Base-by-base conservation (phyloP, 257 asterid genomes). In the Eucommia ulmoides region DNA sequence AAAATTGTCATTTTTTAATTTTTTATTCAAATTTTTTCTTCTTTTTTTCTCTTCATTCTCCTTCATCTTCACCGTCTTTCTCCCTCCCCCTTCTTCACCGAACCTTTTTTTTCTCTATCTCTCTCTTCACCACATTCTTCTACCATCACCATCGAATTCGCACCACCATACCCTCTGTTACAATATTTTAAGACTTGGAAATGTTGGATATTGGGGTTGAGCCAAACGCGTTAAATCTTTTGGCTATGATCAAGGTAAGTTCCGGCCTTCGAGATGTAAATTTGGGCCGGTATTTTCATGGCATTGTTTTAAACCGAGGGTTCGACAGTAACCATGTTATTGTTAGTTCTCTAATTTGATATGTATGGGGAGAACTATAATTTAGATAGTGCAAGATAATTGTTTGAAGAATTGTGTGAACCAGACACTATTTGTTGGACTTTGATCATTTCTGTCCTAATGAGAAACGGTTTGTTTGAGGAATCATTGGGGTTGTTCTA, bases 351-450 rank as follows among this genome's bases (percentile, higher is more conserved):
- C 50, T 89, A 66, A 73, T 89, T n/a, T 48, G 92, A 80, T 63
- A 82, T 89, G 96, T 85, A 89, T 25, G 98, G 96, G 24, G 74
- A 74, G 62, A 76, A 56, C 65, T 47, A 53, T 17, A 50, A 50
- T 26, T 52, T 81, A 0, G 41, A 24, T 1, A 62, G 56, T 19
- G 70, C 84, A 8, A 67, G 60, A 23, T 70, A 78, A 35, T 20
- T 82, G 71, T 85, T 89, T 21, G 92, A 80, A 50, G 91, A 80
- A 64, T 68, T 89, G 88, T 71, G 23, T 56, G 83, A 76, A 69
- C 85, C 93, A 3, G 98, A 89, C 45, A 57, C 78, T 12, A 70
- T 89, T 45, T 89, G 86, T 66, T 82, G 96, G 68, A 85, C 94
- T 33, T 67, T 93, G 0, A 58, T 85, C 46, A 73, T 89, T 59